phyloP scores from a whole-genome alignment of 2,329 filamentous ascomycete genomes.

The Ilyonectria sp. region DNA sequence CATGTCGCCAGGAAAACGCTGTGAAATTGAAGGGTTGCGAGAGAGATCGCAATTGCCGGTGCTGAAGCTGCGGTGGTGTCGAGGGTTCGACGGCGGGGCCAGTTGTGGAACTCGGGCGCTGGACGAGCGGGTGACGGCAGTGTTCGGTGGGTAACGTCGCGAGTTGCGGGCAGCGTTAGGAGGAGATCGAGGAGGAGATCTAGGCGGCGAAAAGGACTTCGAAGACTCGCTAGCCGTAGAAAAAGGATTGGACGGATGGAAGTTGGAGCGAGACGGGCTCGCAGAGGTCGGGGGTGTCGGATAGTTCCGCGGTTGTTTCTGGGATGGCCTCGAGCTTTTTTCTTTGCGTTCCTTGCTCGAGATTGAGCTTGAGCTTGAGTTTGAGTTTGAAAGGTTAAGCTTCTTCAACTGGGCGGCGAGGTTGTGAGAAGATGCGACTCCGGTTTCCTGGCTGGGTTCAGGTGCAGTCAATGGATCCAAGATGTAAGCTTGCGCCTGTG shows the following conservation, averaged over 20 bases:
- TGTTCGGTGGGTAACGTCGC: conserved; percentile 46
- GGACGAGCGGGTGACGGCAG: conserved; percentile 52
- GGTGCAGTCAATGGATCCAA: conserved; percentile 79
- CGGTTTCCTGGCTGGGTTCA: conserved; percentile 77
- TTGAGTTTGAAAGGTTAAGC: conserved; percentile 36
- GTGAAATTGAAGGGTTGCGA: conserved; percentile 36
- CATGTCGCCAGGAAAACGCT: conserved; percentile 75
- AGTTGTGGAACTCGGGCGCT: conserved; percentile 44
- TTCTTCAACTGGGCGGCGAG: conserved; percentile 41
- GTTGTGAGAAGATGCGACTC: conserved; percentile 51
- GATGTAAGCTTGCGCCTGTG: conserved; percentile 75
- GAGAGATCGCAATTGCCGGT: conserved; percentile 34
- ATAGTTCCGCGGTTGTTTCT: conserved; percentile 36
- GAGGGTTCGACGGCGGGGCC: conserved; percentile 22
- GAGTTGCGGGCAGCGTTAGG: conserved; percentile 27
- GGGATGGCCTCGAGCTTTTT: conserved; percentile 23
- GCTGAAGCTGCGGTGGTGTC: conserved; percentile 45
- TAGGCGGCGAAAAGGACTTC: conserved; percentile 36
- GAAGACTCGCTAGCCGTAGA: conserved; percentile 35
- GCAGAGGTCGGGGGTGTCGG: conserved; percentile 70
- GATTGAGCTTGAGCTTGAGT: conserved; percentile 30
- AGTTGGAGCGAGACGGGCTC: conserved; percentile 64
- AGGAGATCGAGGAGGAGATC: conserved; percentile 34
- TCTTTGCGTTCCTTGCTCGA: conserved; percentile 22
- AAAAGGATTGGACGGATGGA: conserved; percentile 63